These are phyloP conservation scores for Pseudogymnoascus sp. DNA, from an alignment of 2,329 filamentous ascomycete genomes.

Conservation along the genomic window DNA sequence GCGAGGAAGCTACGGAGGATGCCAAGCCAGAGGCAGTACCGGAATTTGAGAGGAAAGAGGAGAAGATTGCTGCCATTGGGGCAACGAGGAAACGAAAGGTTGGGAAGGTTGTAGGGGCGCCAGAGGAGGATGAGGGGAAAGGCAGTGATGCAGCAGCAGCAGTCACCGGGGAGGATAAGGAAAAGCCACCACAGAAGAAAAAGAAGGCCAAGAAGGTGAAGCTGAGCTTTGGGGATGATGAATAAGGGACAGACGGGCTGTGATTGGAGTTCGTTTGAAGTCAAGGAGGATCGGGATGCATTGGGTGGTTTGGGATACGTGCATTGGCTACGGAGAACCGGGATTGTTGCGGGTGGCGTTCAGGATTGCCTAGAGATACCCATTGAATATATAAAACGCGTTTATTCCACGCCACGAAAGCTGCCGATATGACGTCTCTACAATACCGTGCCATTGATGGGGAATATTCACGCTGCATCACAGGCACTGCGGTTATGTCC, in stretches of 20 bases:
- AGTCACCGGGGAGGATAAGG: constrained; percentile 11
- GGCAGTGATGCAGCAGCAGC: constrained; percentile 12
- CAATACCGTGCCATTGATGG: neutral
- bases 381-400: neutral
- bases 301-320: neutral
- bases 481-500: neutral
- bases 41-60: constrained; percentile 24
- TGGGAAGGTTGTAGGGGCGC: constrained; percentile 39
- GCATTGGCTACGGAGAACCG: neutral
- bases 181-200: constrained; percentile 19
- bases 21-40: neutral
- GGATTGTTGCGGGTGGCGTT: constrained; percentile 1
- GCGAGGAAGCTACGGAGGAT: constrained; percentile 16
- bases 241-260: constrained; percentile 20
- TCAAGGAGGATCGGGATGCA: neutral
- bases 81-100: constrained; percentile 47
- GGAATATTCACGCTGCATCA: neutral
- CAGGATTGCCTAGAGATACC: constrained; percentile 1
- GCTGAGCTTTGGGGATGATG: constrained; percentile 58
- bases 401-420: neutral
- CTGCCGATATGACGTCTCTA: neutral
- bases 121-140: constrained; percentile 13
- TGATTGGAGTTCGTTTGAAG: neutral
- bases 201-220: constrained; percentile 52
- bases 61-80: constrained; percentile 35